phyloP scores from a whole-genome alignment of 345 rosid species.

The Fremontodendron californicum region DNA sequence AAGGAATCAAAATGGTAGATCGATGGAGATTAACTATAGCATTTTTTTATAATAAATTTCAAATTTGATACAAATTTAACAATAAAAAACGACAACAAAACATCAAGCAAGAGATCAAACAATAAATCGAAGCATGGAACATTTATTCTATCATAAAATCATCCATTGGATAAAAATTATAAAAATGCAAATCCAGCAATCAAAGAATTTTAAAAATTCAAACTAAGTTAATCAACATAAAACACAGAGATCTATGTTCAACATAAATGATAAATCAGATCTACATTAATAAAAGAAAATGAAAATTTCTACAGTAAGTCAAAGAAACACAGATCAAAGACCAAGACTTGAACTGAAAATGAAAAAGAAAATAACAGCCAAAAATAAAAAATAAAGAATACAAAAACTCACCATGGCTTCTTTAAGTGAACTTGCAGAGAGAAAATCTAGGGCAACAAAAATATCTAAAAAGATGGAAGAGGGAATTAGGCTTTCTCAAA shows the following conservation, averaged over 20 bases:
- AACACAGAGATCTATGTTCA: neutral
- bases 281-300: neutral
- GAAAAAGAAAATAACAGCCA: no score
- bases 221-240: neutral
- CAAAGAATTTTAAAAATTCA: neutral
- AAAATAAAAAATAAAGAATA: neutral
- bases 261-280: neutral
- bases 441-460: neutral
- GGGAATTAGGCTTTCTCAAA: no score
- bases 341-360: neutral
- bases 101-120: neutral
- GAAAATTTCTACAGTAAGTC: neutral
- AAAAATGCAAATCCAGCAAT: neutral
- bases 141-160: neutral
- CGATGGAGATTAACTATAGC: neutral
- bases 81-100: neutral
- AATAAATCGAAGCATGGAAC: neutral
- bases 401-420: neutral
- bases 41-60: neutral
- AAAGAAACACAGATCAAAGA: neutral
- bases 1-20: constrained; percentile 1
- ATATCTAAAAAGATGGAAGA: no score
- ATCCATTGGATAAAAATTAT: neutral
- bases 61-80: neutral
- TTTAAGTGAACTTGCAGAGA: neutral